Base-by-base conservation (phyloP, 129 eudicot species). In the Flaveria ramosissima region DNA sequence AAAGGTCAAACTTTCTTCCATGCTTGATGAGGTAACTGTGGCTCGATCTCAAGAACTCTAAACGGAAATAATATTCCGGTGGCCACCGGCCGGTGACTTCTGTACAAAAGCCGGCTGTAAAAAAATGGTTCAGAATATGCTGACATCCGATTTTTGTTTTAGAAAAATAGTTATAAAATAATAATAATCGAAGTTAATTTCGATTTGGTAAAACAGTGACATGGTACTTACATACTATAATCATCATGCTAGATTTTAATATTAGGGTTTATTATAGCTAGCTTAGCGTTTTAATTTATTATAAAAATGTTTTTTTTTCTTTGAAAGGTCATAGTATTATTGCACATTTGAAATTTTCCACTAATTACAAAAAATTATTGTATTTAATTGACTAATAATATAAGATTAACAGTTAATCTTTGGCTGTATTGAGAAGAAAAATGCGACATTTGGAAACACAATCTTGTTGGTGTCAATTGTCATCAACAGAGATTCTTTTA, bases 1-100 rank as follows among this genome's bases (percentile, higher is more conserved):
- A 72, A 95, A 91, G 88, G 97, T 89, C 90, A 95, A 95, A 89
- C 92, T 95, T 16, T 80, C 93, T 47, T 73, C 99, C 6, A 91
- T 95, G 99, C 96, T 95, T 80, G 99, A 95, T 76, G 99, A 95
- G 91, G 97, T 77, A 94, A 45, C 3, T 45, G 3, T 1, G 1
- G 3, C 50, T 45, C 8, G 20, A 4, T 36, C 41, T 36, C 7
- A 5, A 4, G 41, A 36, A 4, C 41, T 36, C 41, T 36, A 36
- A 36, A 36, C 41, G 41, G 41, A 36, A 36, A 36, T 36, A 66
- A 87, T 62, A 78, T 76, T 85, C 85, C 84, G 84, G 88, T 77
- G 72, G 81, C 61, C 41, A 5, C 41, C 41, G 8, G 41, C 8
- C 7, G 41, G 7, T 36, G 41, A 36, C 41, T 7, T 36, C 41